Percentiles rank a stretch among this genome's conserved stretches.
Evolutionary conservation across 2,329 filamentous ascomycete species (phyloP).

Genomic region (Stemphylium vesicarium): DNA sequence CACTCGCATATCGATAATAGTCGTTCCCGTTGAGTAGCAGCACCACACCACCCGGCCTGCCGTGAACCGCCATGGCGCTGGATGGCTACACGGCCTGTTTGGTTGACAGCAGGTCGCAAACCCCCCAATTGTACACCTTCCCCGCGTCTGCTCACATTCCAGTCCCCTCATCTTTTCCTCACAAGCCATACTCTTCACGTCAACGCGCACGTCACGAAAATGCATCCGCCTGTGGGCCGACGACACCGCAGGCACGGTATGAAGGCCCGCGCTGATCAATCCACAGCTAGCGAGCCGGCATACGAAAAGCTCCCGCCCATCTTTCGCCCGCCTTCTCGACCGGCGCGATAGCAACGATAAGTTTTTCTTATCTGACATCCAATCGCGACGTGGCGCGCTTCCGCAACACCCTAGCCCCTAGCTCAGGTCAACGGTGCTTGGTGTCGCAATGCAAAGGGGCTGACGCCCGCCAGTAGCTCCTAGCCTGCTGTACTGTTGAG

Average conservation of each 20-base stretch:
- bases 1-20: conserved; percentile 19
- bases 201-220: conserved; percentile 3
- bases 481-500: conserved; percentile 29
- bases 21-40: conserved; percentile 6
- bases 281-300: conserved; percentile 29
- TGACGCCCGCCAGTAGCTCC: conserved; percentile 16
- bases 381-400: conserved; percentile 34
- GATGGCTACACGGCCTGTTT: too few relatives aligned
- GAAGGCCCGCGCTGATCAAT: conserved; percentile 39
- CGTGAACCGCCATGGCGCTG: too few relatives aligned
- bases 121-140: too few relatives aligned
- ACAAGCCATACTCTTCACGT: not conserved
- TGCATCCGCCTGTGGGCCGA: conserved; percentile 15
- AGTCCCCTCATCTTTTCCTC: too few relatives aligned
- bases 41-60: not conserved
- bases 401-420: conserved; percentile 31
- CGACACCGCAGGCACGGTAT: conserved; percentile 20
- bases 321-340: conserved; percentile 22
- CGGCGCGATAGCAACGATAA: conserved; percentile 34
- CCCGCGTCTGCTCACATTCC: too few relatives aligned
- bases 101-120: too few relatives aligned
- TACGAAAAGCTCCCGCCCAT: conserved; percentile 26
- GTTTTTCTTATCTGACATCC: conserved; percentile 21
- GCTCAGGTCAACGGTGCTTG: conserved; percentile 30
- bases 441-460: conserved; percentile 35